Conservation (phyloP, 345 rosid species). For the Eucalyptus sp. region DNA sequence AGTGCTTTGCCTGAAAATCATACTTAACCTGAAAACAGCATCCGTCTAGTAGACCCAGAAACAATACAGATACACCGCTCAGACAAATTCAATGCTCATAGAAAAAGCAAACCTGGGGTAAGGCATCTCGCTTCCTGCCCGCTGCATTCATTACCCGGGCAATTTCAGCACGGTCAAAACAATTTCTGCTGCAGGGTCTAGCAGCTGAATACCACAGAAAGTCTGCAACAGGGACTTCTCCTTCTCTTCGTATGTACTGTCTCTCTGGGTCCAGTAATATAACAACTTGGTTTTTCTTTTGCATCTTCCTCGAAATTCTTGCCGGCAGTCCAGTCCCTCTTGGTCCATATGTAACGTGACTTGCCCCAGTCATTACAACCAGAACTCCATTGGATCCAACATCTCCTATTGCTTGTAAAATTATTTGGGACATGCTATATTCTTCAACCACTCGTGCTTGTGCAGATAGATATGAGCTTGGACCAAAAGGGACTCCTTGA, state of each 20-base stretch:
- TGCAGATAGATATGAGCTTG: constrained; percentile 73
- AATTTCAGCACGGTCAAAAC: constrained; percentile 92
- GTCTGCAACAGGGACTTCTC: constrained; percentile 82
- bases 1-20: neutral
- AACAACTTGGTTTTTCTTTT: constrained; percentile 76
- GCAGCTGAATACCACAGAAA: constrained; percentile 94
- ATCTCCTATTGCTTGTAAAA: constrained; percentile 43
- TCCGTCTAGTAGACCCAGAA: neutral
- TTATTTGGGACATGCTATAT: constrained; percentile 69
- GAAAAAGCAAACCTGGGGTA: constrained; percentile 56
- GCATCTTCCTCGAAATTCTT: constrained; percentile 72
- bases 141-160: constrained; percentile 96
- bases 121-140: constrained; percentile 76
- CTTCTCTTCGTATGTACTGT: constrained; percentile 72
- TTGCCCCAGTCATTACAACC: constrained; percentile 74
- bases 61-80: neutral
- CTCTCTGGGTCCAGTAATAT: constrained; percentile 87
- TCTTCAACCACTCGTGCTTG: constrained; percentile 90
- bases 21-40: neutral
- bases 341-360: constrained; percentile 69
- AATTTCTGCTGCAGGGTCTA: constrained; percentile 88
- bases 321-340: constrained; percentile 88
- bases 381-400: constrained; percentile 58
- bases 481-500: constrained; percentile 64
- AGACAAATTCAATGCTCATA: neutral